Evolutionary conservation across 225 moss, liverwort and hornwort genomes (phyloP).

Genomic region (Marchantia paleacea): DNA sequence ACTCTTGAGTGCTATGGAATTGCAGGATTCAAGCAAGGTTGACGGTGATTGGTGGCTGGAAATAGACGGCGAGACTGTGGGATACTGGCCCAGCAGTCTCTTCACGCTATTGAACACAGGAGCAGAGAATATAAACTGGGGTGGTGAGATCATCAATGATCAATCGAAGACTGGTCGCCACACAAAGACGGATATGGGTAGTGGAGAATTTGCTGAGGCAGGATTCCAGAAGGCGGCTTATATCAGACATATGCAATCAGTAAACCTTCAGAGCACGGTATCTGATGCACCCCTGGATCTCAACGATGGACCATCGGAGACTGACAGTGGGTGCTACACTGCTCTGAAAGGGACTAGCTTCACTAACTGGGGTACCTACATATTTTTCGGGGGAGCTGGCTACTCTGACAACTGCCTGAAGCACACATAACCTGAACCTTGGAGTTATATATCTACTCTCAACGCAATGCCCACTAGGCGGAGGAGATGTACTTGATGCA

Average conservation of each 20-base stretch:
- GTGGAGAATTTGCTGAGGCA: conserved; percentile 11
- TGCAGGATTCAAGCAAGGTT: not conserved
- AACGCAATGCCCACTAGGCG: too few species aligned
- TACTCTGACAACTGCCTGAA: too few species aligned
- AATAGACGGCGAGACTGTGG: conserved; percentile 5
- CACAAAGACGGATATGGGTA: conserved; percentile 34
- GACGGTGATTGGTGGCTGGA: conserved; percentile 9
- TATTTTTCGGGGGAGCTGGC: conserved; percentile 15
- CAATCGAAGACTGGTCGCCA: not conserved
- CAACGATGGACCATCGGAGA: not conserved
- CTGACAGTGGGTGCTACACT: conserved; percentile 1
- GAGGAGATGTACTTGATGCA: too few species aligned
- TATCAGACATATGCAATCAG: conserved; percentile 23
- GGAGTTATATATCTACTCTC: too few species aligned
- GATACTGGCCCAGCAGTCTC: not conserved
- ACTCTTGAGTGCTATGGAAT: not conserved
- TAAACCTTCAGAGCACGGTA: conserved; percentile 13
- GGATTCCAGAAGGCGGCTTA: conserved; percentile 27
- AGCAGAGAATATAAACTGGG: conserved; percentile 22
- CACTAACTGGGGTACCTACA: conserved; percentile 2
- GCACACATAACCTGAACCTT: too few species aligned
- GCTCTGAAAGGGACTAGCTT: not conserved
- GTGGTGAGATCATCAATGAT: conserved; percentile 28
- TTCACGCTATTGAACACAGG: too few species aligned
- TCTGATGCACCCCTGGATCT: conserved; percentile 19